Evolutionary conservation across 1,284 basidiomycete genomes (phyloP), one percentile per base, ranked within the genome.

Genomic region (Cutaneotrichosporon spelunceum): DNA sequence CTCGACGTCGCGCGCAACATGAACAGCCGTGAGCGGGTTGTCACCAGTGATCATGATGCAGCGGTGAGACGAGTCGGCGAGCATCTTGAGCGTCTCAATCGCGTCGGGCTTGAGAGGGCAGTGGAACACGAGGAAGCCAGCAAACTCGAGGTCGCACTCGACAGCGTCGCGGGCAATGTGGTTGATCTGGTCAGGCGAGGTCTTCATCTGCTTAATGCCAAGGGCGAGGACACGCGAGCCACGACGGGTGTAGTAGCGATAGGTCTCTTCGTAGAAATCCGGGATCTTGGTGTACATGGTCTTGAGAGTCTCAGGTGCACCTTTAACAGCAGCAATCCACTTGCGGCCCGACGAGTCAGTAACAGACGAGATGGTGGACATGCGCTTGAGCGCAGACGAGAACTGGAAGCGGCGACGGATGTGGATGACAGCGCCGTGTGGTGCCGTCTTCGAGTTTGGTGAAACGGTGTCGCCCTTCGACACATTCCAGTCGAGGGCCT

Each of bases 21-120:
- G 93, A 1, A 90, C 87, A 19, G 93, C 93, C 0, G 94, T 97
- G 60, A 97, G 81, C 16, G 93, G 94, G 77, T 97, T 97, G 78
- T 97, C 93, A 49, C 93, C 93, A 52, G 93, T 97, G 67, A 97
- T 97, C 93, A 97, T 97, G 65, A 97, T 84, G 75, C 94, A 96
- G 91, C 94, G 84, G 80, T 97, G 94, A 2, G 92, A 95, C 9
- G 93, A 91, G 74, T 96, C 93, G 11, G 88, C 87, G 57, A 97
- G 83, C 90, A 94, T 94, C 78, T 90, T 92, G 61, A 97, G 82
- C 0, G 89, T 85, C 66, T 89, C 86, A 11, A 96, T 83, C 3
- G 93, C 94, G 76, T 97, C 93, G n/a, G 85, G 79, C 79, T 97
- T 97, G 68, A 97, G 84, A 2, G 94, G 93, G 74, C 93, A 96